These are phyloP conservation scores for Berkeleyomyces basicola DNA, from an alignment of 2,329 filamentous ascomycete species.

Conservation along the genomic window DNA sequence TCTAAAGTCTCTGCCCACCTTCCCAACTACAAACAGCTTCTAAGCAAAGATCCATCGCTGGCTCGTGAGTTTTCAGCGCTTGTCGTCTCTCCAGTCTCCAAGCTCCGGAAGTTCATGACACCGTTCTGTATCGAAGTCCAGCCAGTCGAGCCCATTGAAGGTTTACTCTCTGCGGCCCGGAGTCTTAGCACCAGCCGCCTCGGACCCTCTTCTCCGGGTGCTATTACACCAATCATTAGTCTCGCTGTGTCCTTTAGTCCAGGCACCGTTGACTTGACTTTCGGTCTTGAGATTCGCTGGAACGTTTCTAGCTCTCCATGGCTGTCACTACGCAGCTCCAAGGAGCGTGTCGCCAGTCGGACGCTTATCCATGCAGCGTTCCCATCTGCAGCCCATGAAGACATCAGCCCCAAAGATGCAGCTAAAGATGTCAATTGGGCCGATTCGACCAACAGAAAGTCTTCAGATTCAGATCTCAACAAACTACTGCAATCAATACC, in stretches of 20 bases:
- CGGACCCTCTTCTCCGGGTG: not conserved
- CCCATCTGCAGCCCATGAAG: not conserved
- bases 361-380: conserved; percentile 19
- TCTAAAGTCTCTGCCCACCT: not conserved
- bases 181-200: not conserved
- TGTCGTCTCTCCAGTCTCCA: not conserved
- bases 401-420: not conserved
- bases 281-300: conserved; percentile 27
- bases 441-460: not conserved
- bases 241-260: not conserved
- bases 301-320: conserved; percentile 24
- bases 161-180: not conserved
- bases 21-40: not conserved
- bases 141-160: not conserved
- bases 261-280: conserved; percentile 15
- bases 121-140: not conserved
- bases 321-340: conserved; percentile 17
- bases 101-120: not conserved
- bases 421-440: not conserved
- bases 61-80: not conserved
- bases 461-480: not conserved
- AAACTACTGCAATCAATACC: conserved; percentile 20
- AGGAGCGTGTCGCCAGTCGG: conserved; percentile 21
- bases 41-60: not conserved
- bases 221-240: not conserved